These are phyloP conservation scores for Candida sanyiensis DNA, from an alignment of 805 yeast species.

Conservation along the genomic window DNA sequence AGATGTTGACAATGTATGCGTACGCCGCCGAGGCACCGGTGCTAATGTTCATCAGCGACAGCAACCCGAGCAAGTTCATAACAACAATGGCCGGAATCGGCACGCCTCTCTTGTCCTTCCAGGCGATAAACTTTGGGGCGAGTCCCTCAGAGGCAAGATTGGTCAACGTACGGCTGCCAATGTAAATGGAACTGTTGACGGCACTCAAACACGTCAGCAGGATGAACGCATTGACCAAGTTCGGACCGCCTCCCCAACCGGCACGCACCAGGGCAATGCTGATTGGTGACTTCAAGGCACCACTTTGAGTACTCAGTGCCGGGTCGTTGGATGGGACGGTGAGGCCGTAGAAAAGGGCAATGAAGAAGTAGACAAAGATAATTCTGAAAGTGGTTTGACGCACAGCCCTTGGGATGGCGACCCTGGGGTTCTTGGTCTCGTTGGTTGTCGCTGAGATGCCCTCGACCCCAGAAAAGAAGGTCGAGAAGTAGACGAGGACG, in stretches of 20 bases:
- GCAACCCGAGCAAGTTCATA: constrained; percentile 55
- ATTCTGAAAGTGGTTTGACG: constrained; percentile 11
- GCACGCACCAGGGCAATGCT: constrained; percentile 63
- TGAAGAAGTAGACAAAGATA: constrained; percentile 10
- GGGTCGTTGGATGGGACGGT: constrained; percentile 12
- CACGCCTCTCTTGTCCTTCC: constrained; percentile 53
- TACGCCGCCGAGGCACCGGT: constrained; percentile 54
- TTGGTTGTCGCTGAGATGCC: constrained; percentile 70
- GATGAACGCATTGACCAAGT: constrained; percentile 67
- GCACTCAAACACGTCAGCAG: constrained; percentile 63
- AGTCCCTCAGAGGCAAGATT: constrained; percentile 56
- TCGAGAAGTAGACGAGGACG: constrained; percentile 64
- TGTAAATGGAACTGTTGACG: constrained; percentile 61
- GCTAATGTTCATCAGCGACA: constrained; percentile 55
- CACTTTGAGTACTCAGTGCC: constrained; percentile 4
- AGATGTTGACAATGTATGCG: constrained; percentile 64
- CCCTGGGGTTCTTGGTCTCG: constrained; percentile 65
- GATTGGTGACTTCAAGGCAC: constrained; percentile 53
- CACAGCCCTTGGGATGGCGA: constrained; percentile 65
- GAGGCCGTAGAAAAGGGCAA: constrained; percentile 10
- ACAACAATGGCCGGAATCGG: constrained; percentile 55
- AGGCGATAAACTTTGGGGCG: constrained; percentile 50
- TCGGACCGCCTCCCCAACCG: constrained; percentile 60
- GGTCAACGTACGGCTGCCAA: constrained; percentile 63
- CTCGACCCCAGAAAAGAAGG: constrained; percentile 76